A percentile compares a stretch with the other conserved stretches of the same genome.
Evolutionary conservation across 139 green algal genomes (phyloP).

Genomic region (Chlorokybus atmophyticus): DNA sequence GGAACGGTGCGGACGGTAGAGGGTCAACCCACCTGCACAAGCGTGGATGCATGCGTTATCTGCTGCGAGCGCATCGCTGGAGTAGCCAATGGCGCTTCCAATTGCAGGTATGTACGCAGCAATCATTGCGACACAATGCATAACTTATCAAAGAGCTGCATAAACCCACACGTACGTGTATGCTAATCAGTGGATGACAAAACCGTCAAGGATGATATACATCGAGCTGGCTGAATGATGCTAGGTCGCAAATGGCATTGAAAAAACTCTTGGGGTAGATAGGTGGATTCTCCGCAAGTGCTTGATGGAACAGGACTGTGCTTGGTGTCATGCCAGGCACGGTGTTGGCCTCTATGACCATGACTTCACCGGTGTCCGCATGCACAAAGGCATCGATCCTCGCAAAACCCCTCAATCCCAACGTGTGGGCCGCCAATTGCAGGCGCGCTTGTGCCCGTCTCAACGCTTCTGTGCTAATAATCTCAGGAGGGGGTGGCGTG

Average conservation of each 20-base stretch:
- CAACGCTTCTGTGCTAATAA: slow-evolving; percentile 21
- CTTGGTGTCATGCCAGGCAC: slow-evolving; percentile 40
- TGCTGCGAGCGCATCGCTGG: too few relatives aligned
- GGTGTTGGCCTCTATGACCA: slow-evolving; percentile 50
- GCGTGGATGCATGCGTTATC: too few relatives aligned
- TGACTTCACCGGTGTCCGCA: slow-evolving; percentile 40
- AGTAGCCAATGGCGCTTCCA: too few relatives aligned
- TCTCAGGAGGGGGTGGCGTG: slow-evolving; percentile 34
- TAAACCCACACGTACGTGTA: too few relatives aligned
- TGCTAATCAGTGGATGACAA: too few relatives aligned
- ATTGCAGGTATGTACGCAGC: too few relatives aligned
- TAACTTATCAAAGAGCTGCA: too few relatives aligned
- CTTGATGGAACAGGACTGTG: slow-evolving; percentile 42
- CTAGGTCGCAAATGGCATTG: neutral
- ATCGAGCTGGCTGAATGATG: too few relatives aligned
- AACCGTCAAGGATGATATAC: too few relatives aligned
- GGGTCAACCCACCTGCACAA: too few relatives aligned
- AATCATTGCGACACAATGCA: too few relatives aligned
- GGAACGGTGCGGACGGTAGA: too few relatives aligned
- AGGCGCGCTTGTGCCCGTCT: slow-evolving; percentile 23
- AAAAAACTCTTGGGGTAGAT: neutral
- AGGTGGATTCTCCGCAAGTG: slow-evolving; percentile 1
- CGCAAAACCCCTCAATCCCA: slow-evolving; percentile 50
- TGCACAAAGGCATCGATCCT: slow-evolving; percentile 49
- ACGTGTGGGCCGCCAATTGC: slow-evolving; percentile 30